phyloP scores from a whole-genome alignment of 2,329 filamentous ascomycete genomes.

The Arthrobotrys pseudoclavata region DNA sequence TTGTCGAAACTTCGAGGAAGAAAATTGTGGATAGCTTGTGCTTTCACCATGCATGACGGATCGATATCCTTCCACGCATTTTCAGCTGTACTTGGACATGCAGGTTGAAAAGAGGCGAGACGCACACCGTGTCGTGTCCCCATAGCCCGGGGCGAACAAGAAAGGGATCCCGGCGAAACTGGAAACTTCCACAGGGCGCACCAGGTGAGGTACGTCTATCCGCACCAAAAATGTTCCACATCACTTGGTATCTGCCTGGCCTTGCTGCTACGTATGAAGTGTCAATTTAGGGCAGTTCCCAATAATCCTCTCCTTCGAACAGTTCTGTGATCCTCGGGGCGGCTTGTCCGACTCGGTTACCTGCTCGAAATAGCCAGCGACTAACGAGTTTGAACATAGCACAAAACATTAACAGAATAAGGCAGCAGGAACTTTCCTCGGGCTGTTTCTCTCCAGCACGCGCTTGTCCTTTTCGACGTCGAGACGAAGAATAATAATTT shows the following conservation, averaged over 20 bases:
- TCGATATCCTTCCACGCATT: conserved; percentile 35
- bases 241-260: conserved; percentile 50
- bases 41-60: conserved; percentile 49
- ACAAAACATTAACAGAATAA: conserved; percentile 38
- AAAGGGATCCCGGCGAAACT: conserved; percentile 52
- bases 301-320: conserved; percentile 29
- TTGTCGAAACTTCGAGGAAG: conserved; percentile 34
- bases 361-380: conserved; percentile 55
- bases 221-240: conserved; percentile 48
- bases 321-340: conserved; percentile 55
- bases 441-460: conserved; percentile 43
- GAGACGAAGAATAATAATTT: conserved; percentile 20
- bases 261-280: conserved; percentile 51
- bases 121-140: conserved; percentile 59
- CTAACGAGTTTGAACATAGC: conserved; percentile 37
- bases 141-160: conserved; percentile 54
- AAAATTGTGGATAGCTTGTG: conserved; percentile 31
- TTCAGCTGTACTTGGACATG: conserved; percentile 58
- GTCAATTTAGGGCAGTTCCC: conserved; percentile 57
- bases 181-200: conserved; percentile 58
- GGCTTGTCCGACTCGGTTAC: conserved; percentile 60
- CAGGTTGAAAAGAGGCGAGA: conserved; percentile 58
- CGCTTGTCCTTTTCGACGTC: conserved; percentile 32
- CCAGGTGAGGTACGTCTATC: conserved; percentile 54
- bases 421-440: conserved; percentile 48